Percentiles rank a stretch among this genome's conserved stretches.
These are phyloP conservation scores for Ceratocystis diversiconidia DNA, from an alignment of 2,329 filamentous ascomycete genomes.

Conservation along the genomic window DNA sequence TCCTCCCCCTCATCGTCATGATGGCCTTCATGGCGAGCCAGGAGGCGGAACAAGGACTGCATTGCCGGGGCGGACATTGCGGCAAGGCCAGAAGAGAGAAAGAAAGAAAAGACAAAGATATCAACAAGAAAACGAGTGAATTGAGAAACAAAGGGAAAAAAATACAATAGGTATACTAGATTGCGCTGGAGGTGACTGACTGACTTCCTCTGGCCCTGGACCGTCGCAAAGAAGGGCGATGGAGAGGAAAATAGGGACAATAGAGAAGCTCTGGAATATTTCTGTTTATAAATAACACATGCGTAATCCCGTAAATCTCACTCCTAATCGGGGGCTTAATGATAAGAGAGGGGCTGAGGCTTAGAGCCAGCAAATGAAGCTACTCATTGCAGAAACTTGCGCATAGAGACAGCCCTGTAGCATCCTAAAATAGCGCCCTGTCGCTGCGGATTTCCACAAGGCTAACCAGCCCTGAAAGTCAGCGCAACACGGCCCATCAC, in stretches of 20 bases:
- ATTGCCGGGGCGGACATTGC: slow-evolving; percentile 1
- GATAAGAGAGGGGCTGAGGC: not conserved
- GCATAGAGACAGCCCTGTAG: not conserved
- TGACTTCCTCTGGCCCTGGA: not conserved
- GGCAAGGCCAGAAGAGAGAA: not conserved
- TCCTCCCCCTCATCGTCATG: slow-evolving; percentile 12
- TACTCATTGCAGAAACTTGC: not conserved
- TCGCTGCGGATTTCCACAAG: not conserved
- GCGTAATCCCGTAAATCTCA: not conserved
- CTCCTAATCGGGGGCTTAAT: not conserved
- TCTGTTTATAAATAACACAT: not conserved
- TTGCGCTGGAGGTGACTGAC: not conserved
- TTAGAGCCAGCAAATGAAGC: not conserved
- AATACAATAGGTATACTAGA: not conserved
- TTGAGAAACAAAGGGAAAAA: not conserved
- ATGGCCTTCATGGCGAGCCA: slow-evolving; percentile 16
- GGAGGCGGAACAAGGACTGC: slow-evolving; percentile 1
- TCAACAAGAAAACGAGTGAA: not conserved
- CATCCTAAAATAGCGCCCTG: not conserved
- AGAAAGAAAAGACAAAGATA: not conserved
- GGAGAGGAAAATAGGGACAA: slow-evolving; percentile 5
- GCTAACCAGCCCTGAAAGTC: not conserved
- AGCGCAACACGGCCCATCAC: not conserved
- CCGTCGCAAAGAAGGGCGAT: slow-evolving; percentile 5
- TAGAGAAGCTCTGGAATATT: not conserved